Evolutionary conservation across 805 yeast species (phyloP), one percentile per base, ranked within the genome.

Genomic region (Wickerhamomyces bovis): DNA sequence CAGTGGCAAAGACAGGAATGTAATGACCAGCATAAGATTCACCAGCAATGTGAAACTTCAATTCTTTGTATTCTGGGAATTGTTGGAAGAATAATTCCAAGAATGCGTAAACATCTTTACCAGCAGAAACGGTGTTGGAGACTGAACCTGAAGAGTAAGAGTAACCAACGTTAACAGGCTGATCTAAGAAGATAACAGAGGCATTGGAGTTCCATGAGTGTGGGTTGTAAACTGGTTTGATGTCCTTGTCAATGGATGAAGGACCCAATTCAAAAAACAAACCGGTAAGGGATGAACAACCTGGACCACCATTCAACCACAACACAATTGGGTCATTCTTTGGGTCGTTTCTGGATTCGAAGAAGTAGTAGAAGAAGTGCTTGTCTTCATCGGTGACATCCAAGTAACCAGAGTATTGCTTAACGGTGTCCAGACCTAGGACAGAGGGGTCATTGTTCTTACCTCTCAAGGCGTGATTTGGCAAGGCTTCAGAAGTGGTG

Each of bases 281-380:
- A 0, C 96, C 96, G 13, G 95, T 86, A 68, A 87, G 68, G 11
- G 95, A 86, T 15, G 95, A 85, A 68, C 96, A 89, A 4, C 97
- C 97, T 39, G 97, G 96, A 16, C 97, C 97, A 56, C 97, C 97
- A 62, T 89, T 89, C 62, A 89, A 75, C 96, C 97, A 89, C 55
- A 92, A 72, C 43, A 89, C 77, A 38, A 88, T 73, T 1, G 96
- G 96, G 66, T 88, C 96, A 50, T 75, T 85, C 53, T 69, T 69
- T n/a, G 96, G 96, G 65, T 86, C 90, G 63, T 83, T 84, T 73
- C 95, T 80, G 49, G 92, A 83, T 67, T 89, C 96, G 58, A 89
- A 89, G 61, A 83, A 83, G 90, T 94, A 75, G 60, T 71, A 76
- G 70, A 87, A 88, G 63, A 88, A 82, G 68, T 89, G 97, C 69